Evolutionary conservation across 2,329 filamentous ascomycete species (phyloP).

Genomic region (Hypoxylon sp.): DNA sequence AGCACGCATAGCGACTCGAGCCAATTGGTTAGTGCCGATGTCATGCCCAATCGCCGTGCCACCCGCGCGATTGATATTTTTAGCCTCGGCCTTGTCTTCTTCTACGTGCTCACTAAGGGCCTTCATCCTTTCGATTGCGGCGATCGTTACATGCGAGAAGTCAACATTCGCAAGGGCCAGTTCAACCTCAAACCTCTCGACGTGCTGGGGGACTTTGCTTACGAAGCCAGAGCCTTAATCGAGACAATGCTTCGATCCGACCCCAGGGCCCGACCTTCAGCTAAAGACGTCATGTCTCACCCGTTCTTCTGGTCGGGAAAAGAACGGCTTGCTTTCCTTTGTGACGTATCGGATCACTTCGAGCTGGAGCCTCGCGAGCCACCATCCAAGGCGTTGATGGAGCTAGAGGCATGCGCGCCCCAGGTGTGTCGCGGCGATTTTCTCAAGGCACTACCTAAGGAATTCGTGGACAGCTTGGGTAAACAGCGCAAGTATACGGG

Average conservation of each 20-base stretch:
- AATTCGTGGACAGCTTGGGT: constrained; percentile 89
- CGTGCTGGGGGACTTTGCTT: constrained; percentile 83
- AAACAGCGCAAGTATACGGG: constrained; percentile 97
- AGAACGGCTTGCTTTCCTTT: constrained; percentile 91
- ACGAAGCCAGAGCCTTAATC: constrained; percentile 90
- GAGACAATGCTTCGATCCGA: constrained; percentile 80
- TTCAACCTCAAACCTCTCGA: constrained; percentile 79
- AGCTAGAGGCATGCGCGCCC: constrained; percentile 67
- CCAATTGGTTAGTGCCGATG: constrained; percentile 68
- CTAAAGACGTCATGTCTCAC: constrained; percentile 71
- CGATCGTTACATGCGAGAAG: constrained; percentile 93
- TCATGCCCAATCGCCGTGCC: constrained; percentile 79
- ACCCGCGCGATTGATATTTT: constrained; percentile 98
- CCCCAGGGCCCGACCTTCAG: constrained; percentile 66
- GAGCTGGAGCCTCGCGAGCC: constrained; percentile 92
- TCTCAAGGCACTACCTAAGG: constrained; percentile 77
- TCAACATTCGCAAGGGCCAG: constrained; percentile 94
- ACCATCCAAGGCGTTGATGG: constrained; percentile 74
- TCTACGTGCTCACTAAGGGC: constrained; percentile 95
- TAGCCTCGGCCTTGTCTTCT: constrained; percentile 97
- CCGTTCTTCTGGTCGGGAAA: constrained; percentile 97
- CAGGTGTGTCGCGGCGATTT: constrained; percentile 79
- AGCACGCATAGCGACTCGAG: constrained; percentile 73
- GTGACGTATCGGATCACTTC: constrained; percentile 95
- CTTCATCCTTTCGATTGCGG: constrained; percentile 94